phyloP scores from a whole-genome alignment of 148 eudicot genomes.

The Fagopyrum homotropicum region DNA sequence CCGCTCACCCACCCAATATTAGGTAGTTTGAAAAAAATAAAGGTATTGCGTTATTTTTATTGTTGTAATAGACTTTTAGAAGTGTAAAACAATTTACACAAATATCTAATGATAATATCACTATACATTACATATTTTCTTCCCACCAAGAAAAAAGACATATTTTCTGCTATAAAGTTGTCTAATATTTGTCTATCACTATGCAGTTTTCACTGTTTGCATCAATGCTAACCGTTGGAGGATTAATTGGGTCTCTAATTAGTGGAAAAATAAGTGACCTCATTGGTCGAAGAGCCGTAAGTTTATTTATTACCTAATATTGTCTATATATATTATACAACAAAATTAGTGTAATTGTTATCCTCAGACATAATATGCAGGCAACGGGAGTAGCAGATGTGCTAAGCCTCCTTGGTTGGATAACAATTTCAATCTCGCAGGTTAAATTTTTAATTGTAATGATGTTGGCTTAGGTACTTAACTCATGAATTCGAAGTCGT shows the following conservation, averaged over 20 bases:
- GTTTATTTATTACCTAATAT: background rate
- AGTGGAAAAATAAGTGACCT: constrained; percentile 27
- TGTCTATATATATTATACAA: background rate
- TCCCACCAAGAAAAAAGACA: too few relatives aligned
- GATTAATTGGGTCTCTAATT: constrained; percentile 18
- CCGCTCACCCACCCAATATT: too few relatives aligned
- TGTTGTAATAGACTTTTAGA: too few relatives aligned
- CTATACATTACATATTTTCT: too few relatives aligned
- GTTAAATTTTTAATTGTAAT: constrained; percentile 4
- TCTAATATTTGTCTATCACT: too few relatives aligned
- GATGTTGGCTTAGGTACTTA: too few relatives aligned
- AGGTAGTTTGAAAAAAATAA: too few relatives aligned
- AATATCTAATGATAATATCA: too few relatives aligned
- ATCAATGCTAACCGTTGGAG: constrained; percentile 24
- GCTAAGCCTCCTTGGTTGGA: constrained; percentile 27
- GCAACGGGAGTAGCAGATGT: constrained; percentile 16
- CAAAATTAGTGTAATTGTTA: background rate
- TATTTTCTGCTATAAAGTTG: too few relatives aligned
- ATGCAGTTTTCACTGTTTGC: constrained; percentile 33
- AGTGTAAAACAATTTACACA: too few relatives aligned
- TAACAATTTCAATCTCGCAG: constrained; percentile 19
- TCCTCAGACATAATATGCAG: constrained; percentile 9
- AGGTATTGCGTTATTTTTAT: too few relatives aligned
- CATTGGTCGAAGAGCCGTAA: constrained; percentile 32
- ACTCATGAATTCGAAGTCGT: too few relatives aligned